These are phyloP conservation scores for Puccinia hordei DNA, from an alignment of 1,284 basidiomycete genomes.

Conservation along the genomic window DNA sequence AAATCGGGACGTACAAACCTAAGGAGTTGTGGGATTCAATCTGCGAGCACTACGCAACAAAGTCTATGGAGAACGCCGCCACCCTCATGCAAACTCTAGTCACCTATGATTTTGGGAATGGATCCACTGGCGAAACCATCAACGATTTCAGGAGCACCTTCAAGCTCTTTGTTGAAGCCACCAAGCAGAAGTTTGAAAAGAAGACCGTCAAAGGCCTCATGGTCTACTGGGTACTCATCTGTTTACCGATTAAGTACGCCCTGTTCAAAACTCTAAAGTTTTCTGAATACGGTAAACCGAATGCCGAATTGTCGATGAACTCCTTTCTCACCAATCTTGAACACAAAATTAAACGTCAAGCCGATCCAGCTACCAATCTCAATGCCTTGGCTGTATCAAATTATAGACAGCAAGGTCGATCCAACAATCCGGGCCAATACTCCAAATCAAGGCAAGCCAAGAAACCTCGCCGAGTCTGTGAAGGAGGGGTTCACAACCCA, in stretches of 20 bases:
- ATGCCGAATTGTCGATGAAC: neutral
- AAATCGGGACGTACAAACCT: too few species aligned
- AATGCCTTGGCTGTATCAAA: neutral
- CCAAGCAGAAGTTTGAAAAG: neutral
- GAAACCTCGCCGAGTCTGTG: neutral
- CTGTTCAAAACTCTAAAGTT: neutral
- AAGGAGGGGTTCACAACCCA: constrained; percentile 11
- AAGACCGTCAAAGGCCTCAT: neutral
- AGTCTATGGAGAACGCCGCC: too few species aligned
- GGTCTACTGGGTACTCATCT: neutral
- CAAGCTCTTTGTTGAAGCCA: too few species aligned
- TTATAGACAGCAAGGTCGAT: too few species aligned
- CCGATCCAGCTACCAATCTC: neutral
- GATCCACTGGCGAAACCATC: too few species aligned
- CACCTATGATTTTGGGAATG: too few species aligned
- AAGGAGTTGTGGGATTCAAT: too few species aligned
- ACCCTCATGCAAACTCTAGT: too few species aligned
- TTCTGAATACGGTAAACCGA: neutral
- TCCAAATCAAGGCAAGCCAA: neutral
- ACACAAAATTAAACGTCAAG: neutral
- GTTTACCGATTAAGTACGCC: neutral
- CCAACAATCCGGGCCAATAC: too few species aligned
- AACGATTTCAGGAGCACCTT: too few species aligned
- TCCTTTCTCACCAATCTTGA: neutral
- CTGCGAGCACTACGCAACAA: too few species aligned